A percentile compares a stretch with the other conserved stretches of the same genome.
phyloP scores from a whole-genome alignment of 1,139 yeast genomes.

The Yamadazyma diddensiae region DNA sequence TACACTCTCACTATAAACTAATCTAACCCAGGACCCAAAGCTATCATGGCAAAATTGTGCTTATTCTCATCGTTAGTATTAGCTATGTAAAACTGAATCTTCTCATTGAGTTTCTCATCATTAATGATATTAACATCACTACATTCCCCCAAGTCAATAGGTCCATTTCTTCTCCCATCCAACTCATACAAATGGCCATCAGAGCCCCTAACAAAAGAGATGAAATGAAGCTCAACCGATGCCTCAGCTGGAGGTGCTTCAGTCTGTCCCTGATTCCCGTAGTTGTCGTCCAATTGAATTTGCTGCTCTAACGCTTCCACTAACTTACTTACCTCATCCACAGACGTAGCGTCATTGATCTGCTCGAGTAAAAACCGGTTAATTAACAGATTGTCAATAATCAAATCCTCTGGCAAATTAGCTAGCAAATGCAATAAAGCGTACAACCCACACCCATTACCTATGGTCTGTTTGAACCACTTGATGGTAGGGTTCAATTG shows the following conservation, averaged over 20 bases:
- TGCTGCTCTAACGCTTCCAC: slow-evolving; percentile 53
- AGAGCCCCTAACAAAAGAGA: slow-evolving; percentile 62
- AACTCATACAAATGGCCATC: slow-evolving; percentile 71
- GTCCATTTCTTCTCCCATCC: slow-evolving; percentile 86
- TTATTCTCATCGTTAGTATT: slow-evolving; percentile 57
- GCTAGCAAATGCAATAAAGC: slow-evolving; percentile 76
- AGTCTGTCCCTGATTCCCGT: slow-evolving; percentile 72
- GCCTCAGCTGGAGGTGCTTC: slow-evolving; percentile 72
- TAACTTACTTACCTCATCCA: slow-evolving; percentile 39
- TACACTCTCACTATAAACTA: too few relatives aligned
- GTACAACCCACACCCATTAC: slow-evolving; percentile 91
- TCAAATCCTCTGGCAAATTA: slow-evolving; percentile 54
- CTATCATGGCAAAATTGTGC: slow-evolving; percentile 66
- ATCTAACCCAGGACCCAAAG: slow-evolving; percentile 55
- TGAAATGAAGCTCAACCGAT: slow-evolving; percentile 71
- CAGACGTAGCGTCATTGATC: slow-evolving; percentile 18
- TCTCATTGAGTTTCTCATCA: slow-evolving; percentile 47
- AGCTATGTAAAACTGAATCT: slow-evolving; percentile 65
- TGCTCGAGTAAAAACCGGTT: slow-evolving; percentile 22
- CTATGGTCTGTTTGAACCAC: slow-evolving; percentile 84
- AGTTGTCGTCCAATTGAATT: slow-evolving; percentile 51
- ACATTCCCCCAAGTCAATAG: slow-evolving; percentile 58
- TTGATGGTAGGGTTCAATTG: slow-evolving; percentile 10
- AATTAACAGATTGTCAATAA: slow-evolving; percentile 34
- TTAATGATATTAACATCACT: slow-evolving; percentile 39